A percentile compares a stretch with the other conserved stretches of the same genome.
phyloP scores from a whole-genome alignment of 2,329 filamentous ascomycete species.

The Plenodomus biglobosus region DNA sequence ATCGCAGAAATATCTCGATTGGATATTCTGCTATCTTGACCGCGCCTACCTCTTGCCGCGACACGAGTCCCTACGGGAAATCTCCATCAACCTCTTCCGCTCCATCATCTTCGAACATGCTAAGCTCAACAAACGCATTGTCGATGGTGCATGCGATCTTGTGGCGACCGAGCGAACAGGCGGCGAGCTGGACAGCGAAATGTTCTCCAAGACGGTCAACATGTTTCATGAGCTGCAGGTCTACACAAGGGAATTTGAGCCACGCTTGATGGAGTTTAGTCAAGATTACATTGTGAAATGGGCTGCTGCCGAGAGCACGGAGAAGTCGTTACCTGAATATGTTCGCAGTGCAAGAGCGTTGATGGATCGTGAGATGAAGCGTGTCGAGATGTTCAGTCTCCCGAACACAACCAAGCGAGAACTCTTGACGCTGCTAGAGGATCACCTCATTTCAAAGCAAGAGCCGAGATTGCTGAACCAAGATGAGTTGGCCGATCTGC shows the following conservation, averaged over 20 bases:
- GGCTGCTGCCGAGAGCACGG: constrained; percentile 65
- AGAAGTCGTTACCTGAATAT: constrained; percentile 70
- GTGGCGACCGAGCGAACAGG: constrained; percentile 69
- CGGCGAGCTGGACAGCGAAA: constrained; percentile 59
- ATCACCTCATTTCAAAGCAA: constrained; percentile 69
- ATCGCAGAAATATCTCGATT: constrained; percentile 70
- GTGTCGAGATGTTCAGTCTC: constrained; percentile 79
- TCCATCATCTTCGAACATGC: constrained; percentile 58
- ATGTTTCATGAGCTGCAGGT: constrained; percentile 85
- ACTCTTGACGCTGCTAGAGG: constrained; percentile 72
- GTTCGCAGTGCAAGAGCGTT: constrained; percentile 69
- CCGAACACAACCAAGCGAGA: constrained; percentile 80
- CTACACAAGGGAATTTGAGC: constrained; percentile 80
- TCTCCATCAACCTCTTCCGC: constrained; percentile 76
- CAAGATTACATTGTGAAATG: constrained; percentile 69
- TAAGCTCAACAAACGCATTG: constrained; percentile 55
- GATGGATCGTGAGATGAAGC: constrained; percentile 69
- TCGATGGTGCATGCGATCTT: constrained; percentile 75
- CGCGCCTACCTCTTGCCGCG: constrained; percentile 81
- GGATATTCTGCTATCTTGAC: constrained; percentile 92
- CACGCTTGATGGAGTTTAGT: constrained; percentile 68
- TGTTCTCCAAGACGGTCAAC: constrained; percentile 72
- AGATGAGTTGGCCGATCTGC: constrained; percentile 68
- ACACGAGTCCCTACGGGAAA: constrained; percentile 76
- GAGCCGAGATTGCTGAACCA: constrained; percentile 59